Conservation (phyloP, 495 filamentous ascomycete species). For the Podospora anserina region DNA sequence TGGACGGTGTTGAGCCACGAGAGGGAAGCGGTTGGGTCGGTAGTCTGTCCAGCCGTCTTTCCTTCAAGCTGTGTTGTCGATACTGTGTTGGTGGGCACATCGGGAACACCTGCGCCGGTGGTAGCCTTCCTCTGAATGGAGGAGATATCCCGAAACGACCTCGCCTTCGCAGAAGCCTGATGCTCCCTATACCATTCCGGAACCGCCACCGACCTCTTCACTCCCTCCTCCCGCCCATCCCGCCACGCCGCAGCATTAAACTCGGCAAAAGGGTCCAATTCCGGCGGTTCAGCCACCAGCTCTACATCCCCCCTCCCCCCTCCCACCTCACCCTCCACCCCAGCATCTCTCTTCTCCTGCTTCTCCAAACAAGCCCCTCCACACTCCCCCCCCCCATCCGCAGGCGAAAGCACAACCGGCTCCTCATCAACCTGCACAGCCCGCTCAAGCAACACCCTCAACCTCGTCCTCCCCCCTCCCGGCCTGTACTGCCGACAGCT, state of each 20-base stretch:
- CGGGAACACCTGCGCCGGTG: not conserved
- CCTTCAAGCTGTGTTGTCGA: too few relatives aligned
- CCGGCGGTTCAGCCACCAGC: not conserved
- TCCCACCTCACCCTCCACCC: not conserved
- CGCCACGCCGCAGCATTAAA: not conserved
- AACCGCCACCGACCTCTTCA: not conserved
- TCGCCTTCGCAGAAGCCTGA: not conserved
- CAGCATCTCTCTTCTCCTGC: not conserved
- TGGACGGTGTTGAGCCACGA: not conserved
- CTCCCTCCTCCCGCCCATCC: not conserved
- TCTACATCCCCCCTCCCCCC: not conserved
- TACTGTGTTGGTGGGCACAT: not conserved
- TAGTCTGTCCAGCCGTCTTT: not conserved
- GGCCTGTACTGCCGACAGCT: slow-evolving; percentile 41
- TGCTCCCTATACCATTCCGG: not conserved
- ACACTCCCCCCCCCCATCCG: not conserved
- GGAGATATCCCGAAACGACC: not conserved
- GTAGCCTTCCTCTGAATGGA: not conserved
- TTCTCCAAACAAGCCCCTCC: not conserved
- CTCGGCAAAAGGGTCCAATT: not conserved
- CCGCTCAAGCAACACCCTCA: slow-evolving; percentile 45
- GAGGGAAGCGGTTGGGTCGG: not conserved
- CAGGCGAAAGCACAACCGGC: slow-evolving; percentile 13
- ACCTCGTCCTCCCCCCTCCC: slow-evolving; percentile 29
- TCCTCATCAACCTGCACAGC: slow-evolving; percentile 14